Evolutionary conservation across 1,284 basidiomycete genomes (phyloP).

Genomic region (Pterulicium gracile): DNA sequence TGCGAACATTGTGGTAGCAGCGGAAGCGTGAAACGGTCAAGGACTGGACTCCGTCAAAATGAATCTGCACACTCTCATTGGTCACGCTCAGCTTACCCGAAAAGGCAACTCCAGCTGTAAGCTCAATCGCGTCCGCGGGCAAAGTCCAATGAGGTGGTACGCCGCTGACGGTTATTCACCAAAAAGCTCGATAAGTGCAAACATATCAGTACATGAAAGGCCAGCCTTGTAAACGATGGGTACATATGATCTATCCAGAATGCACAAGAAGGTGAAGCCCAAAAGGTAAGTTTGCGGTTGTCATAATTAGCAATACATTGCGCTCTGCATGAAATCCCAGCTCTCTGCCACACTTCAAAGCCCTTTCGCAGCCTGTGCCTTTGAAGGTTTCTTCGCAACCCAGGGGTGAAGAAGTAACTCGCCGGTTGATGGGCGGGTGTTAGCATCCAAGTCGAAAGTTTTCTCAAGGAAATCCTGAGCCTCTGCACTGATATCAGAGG

Average conservation of each 20-base stretch:
- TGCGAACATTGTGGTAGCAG: slow-evolving; percentile 12
- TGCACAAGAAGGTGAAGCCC: no score
- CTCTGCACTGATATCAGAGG: slow-evolving; percentile 79
- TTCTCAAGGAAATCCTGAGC: slow-evolving; percentile 76
- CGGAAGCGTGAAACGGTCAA: slow-evolving; percentile 6
- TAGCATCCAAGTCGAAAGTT: slow-evolving; percentile 81
- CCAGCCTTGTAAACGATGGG: no score
- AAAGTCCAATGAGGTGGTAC: not conserved
- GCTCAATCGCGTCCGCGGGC: no score
- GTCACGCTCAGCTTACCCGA: slow-evolving; percentile 12
- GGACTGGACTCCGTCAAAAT: slow-evolving; percentile 9
- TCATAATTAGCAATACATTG: no score
- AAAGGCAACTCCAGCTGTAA: no score
- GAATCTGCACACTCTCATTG: slow-evolving; percentile 16
- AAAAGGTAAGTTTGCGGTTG: no score
- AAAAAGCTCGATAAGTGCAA: no score
- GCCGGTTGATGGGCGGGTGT: slow-evolving; percentile 71
- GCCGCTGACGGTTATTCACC: no score
- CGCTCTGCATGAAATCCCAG: no score
- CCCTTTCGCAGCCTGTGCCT: slow-evolving; percentile 9
- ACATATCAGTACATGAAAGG: no score
- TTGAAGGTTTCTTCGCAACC: slow-evolving; percentile 35
- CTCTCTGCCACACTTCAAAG: no score
- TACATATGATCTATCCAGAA: no score
- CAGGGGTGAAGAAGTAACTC: slow-evolving; percentile 72